Percentiles rank a stretch among this genome's conserved stretches.
These are phyloP conservation scores for Phytomonas serpens DNA, from an alignment of 208 protist species.

Conservation along the genomic window DNA sequence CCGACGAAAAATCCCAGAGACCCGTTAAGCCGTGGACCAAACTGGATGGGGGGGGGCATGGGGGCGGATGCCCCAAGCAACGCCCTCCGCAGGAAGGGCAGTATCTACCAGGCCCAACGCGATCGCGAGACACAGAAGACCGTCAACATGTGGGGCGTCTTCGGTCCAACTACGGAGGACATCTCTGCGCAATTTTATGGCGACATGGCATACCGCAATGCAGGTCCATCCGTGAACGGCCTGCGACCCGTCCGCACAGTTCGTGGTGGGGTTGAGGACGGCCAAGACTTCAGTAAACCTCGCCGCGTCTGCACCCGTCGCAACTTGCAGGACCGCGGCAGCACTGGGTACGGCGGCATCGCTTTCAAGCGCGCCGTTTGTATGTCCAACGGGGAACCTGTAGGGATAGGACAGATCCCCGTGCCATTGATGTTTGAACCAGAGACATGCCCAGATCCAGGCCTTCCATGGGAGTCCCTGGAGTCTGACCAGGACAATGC, in stretches of 20 bases:
- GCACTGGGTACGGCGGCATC: constrained; percentile 61
- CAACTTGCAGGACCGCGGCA: constrained; percentile 25
- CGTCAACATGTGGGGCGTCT: constrained; percentile 35
- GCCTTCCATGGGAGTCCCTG: not conserved
- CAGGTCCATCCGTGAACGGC: constrained; percentile 29
- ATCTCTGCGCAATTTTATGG: constrained; percentile 55
- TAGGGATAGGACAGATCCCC: constrained; percentile 44
- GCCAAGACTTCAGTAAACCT: constrained; percentile 47
- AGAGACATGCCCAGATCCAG: not conserved
- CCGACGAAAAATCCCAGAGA: not conserved
- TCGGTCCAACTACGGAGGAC: constrained; percentile 23
- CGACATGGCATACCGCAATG: constrained; percentile 47
- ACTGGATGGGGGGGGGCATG: not conserved
- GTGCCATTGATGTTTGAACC: not conserved
- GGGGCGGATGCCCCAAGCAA: constrained; percentile 12
- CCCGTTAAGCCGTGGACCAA: not conserved
- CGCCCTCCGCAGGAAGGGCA: constrained; percentile 36
- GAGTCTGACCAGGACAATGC: not conserved
- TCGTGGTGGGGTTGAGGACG: constrained; percentile 43
- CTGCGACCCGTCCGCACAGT: constrained; percentile 34
- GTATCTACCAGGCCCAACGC: constrained; percentile 29
- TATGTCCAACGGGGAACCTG: constrained; percentile 50
- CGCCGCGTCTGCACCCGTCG: constrained; percentile 36
- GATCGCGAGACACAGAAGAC: constrained; percentile 39
- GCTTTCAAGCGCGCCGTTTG: constrained; percentile 46